These are phyloP conservation scores for Eucalyptus camaldulensis DNA, from an alignment of 345 rosid genomes.

Conservation along the genomic window DNA sequence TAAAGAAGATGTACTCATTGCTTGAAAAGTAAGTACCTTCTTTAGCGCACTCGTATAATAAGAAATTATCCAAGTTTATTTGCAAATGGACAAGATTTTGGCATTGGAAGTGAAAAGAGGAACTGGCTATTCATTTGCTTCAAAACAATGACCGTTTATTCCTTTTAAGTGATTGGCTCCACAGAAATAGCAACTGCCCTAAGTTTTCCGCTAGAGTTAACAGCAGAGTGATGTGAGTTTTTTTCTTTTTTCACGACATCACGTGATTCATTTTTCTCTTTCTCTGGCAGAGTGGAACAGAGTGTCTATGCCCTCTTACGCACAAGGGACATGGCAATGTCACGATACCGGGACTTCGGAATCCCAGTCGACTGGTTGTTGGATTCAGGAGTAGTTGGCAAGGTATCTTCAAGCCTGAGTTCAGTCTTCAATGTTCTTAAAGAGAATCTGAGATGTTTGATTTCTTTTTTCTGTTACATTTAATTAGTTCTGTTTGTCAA, in stretches of 20 bases:
- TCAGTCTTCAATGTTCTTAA: not conserved
- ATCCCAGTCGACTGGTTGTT: conserved; percentile 80
- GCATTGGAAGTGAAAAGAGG: not conserved
- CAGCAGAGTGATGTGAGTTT: not conserved
- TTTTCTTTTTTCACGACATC: not conserved
- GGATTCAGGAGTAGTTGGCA: conserved; percentile 89
- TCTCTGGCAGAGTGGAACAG: conserved; percentile 63
- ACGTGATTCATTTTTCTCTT: not conserved
- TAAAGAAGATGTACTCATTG: conserved; percentile 89
- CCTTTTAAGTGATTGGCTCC: not conserved
- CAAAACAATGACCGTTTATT: not conserved
- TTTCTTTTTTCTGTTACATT: not conserved
- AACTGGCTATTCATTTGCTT: not conserved
- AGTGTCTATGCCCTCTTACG: conserved; percentile 87
- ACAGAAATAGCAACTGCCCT: not conserved
- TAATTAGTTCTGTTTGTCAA: not conserved
- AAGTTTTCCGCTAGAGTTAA: not conserved
- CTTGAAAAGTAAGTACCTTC: conserved; percentile 70
- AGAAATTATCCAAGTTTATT: not conserved
- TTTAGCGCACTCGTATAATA: not conserved
- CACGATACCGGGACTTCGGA: conserved; percentile 78
- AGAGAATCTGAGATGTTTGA: not conserved
- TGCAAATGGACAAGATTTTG: not conserved
- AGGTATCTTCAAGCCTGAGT: conserved; percentile 29
- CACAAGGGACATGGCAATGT: conserved; percentile 91